Conservation (phyloP, 306 rosid species). For the Prunus armeniaca region DNA sequence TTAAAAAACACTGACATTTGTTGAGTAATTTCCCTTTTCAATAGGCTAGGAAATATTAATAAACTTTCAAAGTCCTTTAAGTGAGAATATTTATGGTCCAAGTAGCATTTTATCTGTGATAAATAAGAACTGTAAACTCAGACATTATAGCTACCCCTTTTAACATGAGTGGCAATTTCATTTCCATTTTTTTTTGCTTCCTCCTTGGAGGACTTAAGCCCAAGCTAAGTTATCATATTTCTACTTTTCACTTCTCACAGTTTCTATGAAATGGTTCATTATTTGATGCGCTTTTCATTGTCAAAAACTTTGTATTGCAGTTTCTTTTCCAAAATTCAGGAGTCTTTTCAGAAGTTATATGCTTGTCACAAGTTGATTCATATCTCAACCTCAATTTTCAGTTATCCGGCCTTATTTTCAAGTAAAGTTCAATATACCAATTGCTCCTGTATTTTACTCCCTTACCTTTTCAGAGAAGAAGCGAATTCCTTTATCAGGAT, state of each 20-base stretch:
- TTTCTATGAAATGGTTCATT: not conserved
- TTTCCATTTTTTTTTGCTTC: not conserved
- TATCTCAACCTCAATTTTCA: not conserved
- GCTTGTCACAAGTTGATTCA: not conserved
- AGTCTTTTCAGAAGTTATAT: not conserved
- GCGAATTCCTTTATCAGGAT: constrained; percentile 86
- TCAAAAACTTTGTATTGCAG: not conserved
- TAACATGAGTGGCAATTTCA: not conserved
- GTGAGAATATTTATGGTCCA: not conserved
- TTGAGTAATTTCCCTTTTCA: not conserved
- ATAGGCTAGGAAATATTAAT: not conserved
- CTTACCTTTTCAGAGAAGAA: constrained; percentile 98
- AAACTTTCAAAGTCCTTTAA: not conserved
- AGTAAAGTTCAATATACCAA: not conserved
- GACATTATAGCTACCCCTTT: not conserved
- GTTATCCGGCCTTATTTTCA: not conserved
- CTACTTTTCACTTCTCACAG: not conserved
- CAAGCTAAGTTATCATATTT: not conserved
- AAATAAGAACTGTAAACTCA: not conserved
- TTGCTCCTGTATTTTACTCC: not conserved
- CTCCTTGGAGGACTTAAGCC: not conserved
- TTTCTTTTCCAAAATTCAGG: not conserved
- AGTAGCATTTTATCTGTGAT: not conserved
- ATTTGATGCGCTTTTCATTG: not conserved
- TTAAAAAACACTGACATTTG: not conserved